Evolutionary conservation across 805 yeast genomes (phyloP).

Genomic region (Millerozyma acaciae): DNA sequence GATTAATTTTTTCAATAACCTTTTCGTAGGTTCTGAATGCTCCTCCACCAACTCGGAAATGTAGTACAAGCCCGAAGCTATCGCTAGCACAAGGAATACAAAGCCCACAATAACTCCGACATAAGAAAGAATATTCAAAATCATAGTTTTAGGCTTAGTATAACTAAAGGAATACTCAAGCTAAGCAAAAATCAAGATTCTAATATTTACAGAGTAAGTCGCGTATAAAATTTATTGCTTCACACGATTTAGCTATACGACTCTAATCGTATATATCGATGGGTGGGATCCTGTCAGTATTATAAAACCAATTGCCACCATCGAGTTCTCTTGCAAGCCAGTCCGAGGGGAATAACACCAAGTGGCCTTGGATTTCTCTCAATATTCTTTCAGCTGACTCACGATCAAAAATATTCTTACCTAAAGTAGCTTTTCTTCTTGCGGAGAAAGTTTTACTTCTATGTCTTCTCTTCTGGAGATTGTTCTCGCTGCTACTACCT

Average conservation of each 20-base stretch:
- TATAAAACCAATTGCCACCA: conserved; percentile 92
- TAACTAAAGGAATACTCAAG: no score
- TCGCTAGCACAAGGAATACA: conserved; percentile 43
- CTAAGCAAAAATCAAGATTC: background rate
- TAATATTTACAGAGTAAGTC: background rate
- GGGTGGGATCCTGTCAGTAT: conserved; percentile 90
- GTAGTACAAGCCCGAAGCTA: conserved; percentile 89
- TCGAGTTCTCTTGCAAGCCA: conserved; percentile 89
- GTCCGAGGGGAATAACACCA: conserved; percentile 87
- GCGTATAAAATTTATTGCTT: background rate
- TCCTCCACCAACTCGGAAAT: conserved; percentile 92
- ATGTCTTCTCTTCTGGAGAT: conserved; percentile 17
- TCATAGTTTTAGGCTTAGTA: conserved; percentile 20
- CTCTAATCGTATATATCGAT: conserved; percentile 80
- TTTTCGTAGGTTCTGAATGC: conserved; percentile 78
- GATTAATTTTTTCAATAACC: conserved; percentile 62
- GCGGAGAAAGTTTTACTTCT: conserved; percentile 36
- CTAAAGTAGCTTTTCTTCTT: conserved; percentile 30
- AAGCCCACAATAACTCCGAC: conserved; percentile 37
- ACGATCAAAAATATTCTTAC: conserved; percentile 59
- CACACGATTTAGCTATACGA: background rate
- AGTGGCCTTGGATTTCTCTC: conserved; percentile 73
- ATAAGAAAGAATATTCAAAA: conserved; percentile 37
- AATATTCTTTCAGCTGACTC: conserved; percentile 74
- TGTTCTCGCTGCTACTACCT: no score